These are phyloP conservation scores for Fomitiporia mediterranea DNA, from an alignment of 1,284 basidiomycete genomes.

Conservation along the genomic window DNA sequence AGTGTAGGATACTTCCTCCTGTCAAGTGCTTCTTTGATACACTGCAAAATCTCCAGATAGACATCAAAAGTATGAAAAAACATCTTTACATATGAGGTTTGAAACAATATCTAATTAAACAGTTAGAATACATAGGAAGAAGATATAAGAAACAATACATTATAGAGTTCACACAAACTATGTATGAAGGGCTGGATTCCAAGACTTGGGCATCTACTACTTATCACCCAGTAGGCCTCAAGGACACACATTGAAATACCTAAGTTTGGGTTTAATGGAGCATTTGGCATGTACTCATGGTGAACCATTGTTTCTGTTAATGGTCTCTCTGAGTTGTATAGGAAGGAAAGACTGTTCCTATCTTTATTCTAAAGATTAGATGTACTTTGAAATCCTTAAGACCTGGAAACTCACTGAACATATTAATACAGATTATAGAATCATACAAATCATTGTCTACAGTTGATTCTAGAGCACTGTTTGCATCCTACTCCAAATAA, in stretches of 20 bases:
- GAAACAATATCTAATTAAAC: constrained; percentile 1
- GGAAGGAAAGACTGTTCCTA: too few species aligned
- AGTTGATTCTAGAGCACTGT: too few species aligned
- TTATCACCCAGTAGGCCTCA: background rate
- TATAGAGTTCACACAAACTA: constrained; percentile 12
- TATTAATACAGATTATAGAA: too few species aligned
- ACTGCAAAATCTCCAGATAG: constrained; percentile 20
- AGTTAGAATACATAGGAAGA: background rate
- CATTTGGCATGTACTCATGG: constrained; percentile 12
- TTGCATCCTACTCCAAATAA: too few species aligned
- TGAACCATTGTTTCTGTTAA: constrained; percentile 7
- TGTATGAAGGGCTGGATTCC: constrained; percentile 16
- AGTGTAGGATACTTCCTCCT: constrained; percentile 5
- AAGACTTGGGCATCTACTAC: constrained; percentile 5
- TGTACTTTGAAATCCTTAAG: too few species aligned
- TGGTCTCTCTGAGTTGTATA: too few species aligned
- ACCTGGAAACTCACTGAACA: too few species aligned
- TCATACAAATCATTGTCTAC: too few species aligned
- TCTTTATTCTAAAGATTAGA: too few species aligned
- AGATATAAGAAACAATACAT: background rate
- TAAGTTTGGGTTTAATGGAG: constrained; percentile 5
- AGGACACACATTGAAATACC: constrained; percentile 9
- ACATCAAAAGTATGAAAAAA: constrained; percentile 23
- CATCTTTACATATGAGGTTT: background rate
- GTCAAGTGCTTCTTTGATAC: constrained; percentile 6